Base-by-base conservation (phyloP, 768 basidiomycete species). In the Pisolithus tinctorius region DNA sequence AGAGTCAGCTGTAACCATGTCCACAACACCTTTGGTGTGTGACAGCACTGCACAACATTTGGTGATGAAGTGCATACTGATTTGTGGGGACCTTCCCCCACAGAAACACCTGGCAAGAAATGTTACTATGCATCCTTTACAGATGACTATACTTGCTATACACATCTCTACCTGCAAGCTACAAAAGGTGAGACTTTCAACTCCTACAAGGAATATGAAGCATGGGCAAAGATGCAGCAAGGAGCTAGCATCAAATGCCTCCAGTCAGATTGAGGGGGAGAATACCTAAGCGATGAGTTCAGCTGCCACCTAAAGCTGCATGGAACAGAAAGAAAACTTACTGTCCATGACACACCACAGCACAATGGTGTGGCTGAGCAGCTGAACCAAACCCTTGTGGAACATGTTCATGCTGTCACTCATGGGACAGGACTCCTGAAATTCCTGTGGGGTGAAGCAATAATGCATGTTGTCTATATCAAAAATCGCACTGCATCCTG, bases 341-440 rank as follows among this genome's bases (percentile, higher is more conserved):
- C 59, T 9, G 49, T 48, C 11, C 53, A 45, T 10, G n/a, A 62
- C 26, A 59, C 59, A 1, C 64, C 64, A 1, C 53, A 63, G 17
- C 62, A 66, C 41, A 69, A 69, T 41, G 57, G 65, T 9, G 48
- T 65, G 11, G 64, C 66, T 2, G 66, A 69, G 48, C 41, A 59
- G 0, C 58, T 63, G 7, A 68, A 68, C 36, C 57, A 66, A 4
- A 67, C 62, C 0, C 50, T 62, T 2, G 47, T 60, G 10, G 57
- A 66, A 10, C 47, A 53, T 34, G 60, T 57, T 0, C 57, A 60
- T 1, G 57, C 64, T 0, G 60, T 64, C 51, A 55, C 65, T 2
- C 51, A 59, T 30, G 60, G 52, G 14, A 48, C 55, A 16, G 42
- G 54, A 0, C 39, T 67, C 2, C 56, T 58, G 0, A 49, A 58